Percentiles rank a stretch among this genome's conserved stretches.
phyloP scores from a whole-genome alignment of 768 basidiomycete species.

The Mycena latifolia region DNA sequence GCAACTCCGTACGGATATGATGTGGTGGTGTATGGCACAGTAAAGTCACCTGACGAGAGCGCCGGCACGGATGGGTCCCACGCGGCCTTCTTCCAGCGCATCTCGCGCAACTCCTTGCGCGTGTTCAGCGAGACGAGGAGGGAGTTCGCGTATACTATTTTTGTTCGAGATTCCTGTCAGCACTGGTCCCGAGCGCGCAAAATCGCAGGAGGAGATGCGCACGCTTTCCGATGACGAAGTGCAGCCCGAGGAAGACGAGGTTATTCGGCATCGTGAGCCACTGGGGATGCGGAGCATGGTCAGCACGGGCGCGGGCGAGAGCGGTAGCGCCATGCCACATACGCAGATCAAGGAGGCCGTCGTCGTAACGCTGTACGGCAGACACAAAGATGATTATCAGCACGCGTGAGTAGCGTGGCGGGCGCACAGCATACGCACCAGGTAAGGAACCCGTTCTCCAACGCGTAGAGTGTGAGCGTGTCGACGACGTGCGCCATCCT shows the following conservation, averaged over 20 bases:
- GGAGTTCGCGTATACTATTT: constrained; percentile 33
- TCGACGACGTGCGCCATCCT: constrained; percentile 50
- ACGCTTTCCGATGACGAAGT: constrained; percentile 53
- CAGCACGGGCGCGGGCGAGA: neutral
- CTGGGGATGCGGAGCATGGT: constrained; percentile 29
- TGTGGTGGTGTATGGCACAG: constrained; percentile 4
- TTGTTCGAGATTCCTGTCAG: neutral
- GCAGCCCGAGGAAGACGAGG: constrained; percentile 51
- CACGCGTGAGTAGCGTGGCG: constrained; percentile 7
- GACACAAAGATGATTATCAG: neutral
- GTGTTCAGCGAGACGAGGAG: constrained; percentile 32
- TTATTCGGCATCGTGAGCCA: constrained; percentile 51
- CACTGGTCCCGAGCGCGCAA: too few species aligned
- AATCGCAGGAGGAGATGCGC: neutral
- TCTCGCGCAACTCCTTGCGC: constrained; percentile 28
- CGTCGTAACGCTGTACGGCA: constrained; percentile 41
- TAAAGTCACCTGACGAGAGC: constrained; percentile 9
- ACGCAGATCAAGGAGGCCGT: constrained; percentile 52
- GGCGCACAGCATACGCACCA: constrained; percentile 22
- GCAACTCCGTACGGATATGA: constrained; percentile 8
- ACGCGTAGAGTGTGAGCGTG: constrained; percentile 49
- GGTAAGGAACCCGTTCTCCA: constrained; percentile 52
- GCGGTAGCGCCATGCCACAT: too few species aligned
- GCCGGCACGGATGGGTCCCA: constrained; percentile 13
- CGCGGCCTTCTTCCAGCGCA: constrained; percentile 20